phyloP scores from a whole-genome alignment of 2,329 filamentous ascomycete genomes.

The Boeremia exigua region DNA sequence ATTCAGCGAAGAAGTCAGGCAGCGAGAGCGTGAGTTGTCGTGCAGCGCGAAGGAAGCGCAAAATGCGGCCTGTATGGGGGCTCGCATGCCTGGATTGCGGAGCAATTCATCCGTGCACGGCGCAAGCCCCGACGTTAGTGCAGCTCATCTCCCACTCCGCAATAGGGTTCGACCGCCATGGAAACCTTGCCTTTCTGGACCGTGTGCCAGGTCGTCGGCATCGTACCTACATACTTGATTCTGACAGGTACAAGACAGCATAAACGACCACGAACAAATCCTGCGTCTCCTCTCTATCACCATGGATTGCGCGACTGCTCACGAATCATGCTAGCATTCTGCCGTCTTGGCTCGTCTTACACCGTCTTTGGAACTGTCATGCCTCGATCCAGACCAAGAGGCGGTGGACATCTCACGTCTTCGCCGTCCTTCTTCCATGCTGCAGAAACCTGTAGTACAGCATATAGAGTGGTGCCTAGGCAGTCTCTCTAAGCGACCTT shows the following conservation, averaged over 20 bases:
- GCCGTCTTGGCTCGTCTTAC: neutral
- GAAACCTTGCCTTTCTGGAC: neutral
- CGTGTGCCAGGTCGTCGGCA: neutral
- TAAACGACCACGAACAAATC: neutral
- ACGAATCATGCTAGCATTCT: neutral
- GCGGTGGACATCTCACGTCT: neutral
- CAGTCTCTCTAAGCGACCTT: too few relatives aligned
- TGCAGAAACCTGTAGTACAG: too few relatives aligned
- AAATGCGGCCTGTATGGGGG: conserved; percentile 17
- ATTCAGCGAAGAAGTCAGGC: conserved; percentile 20
- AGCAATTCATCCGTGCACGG: conserved; percentile 13
- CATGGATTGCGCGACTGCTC: neutral
- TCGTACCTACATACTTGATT: neutral
- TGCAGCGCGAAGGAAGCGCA: conserved; percentile 16
- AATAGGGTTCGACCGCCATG: conserved; percentile 8
- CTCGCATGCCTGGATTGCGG: conserved; percentile 14
- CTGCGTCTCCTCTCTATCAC: neutral
- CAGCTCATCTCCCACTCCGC: conserved; percentile 12
- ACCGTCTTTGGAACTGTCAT: neutral
- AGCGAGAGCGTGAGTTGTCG: conserved; percentile 8
- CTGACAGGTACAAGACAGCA: neutral
- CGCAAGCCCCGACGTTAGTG: conserved; percentile 5
- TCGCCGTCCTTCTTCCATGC: too few relatives aligned
- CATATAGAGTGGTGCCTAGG: too few relatives aligned
- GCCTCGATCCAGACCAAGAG: neutral